Base-by-base conservation (phyloP, 208 protist species). In the Porcisia hertigi region DNA sequence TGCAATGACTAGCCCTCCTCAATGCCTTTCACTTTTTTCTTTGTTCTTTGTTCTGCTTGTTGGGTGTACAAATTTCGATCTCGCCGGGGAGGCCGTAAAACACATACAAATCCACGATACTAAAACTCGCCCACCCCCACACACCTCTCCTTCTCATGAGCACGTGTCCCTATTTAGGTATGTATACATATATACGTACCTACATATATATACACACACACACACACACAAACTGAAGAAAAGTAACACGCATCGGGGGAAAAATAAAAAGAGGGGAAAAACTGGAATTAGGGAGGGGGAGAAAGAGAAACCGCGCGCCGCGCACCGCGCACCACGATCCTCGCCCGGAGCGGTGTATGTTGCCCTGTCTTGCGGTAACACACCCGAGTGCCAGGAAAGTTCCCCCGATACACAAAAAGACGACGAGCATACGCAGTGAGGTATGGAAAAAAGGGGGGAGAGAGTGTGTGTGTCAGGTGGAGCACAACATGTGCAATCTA, bases 401-500 rank as follows among this genome's bases (percentile, higher is more conserved):
- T 20, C 59, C 5, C 16, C 34, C 12, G 1, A 45, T 8, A 16
- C 2, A 65, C 34, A 43, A 47, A 47, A 45, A 52, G 23, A 8
- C 39, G 23, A 25, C 36, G 41, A 47, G 20, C 23, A 52, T 23
- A 30, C 30, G 30, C 30, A 30, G 30, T 30, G 30, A 30, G 30
- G 30, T 30, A 30, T 30, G 30, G 0, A 30, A 30, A 30, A 30
- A 65, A 6, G 14, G 36, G 23, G 63, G 25, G 39, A 25, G 16
- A 18, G 25, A 71, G 30, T 43, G 66, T 43, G 66, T 30, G 47
- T n/a, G 14, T 52, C 47, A 52, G 11, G 11, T 55, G 5, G 11
- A 20, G 66, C 43, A 49, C 54, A 23, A 23, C 8, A 41, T 39
- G 47, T 18, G 30, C 88, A 80, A 39, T 79, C 63, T 36, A 71